phyloP scores from a whole-genome alignment of 2,329 filamentous ascomycete genomes.

The Periconia macrospinosa region DNA sequence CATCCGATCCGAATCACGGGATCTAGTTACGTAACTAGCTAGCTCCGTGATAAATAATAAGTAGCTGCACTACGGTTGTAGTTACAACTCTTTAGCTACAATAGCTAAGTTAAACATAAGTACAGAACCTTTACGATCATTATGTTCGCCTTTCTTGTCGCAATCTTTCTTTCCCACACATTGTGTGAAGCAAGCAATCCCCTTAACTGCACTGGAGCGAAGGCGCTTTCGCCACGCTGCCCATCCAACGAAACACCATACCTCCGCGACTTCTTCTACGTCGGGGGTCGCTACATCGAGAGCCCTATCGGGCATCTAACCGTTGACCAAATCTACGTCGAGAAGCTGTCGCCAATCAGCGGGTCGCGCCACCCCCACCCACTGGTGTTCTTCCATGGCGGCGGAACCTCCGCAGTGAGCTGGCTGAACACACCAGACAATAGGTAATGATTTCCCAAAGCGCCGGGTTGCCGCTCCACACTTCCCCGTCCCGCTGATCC shows the following conservation, averaged over 20 bases:
- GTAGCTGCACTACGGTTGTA: no score
- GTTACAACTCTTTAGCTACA: no score
- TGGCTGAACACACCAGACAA: slow-evolving; percentile 15
- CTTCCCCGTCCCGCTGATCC: slow-evolving; percentile 1
- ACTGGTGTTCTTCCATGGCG: slow-evolving; percentile 25
- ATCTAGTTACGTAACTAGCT: no score
- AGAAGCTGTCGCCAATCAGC: slow-evolving; percentile 19
- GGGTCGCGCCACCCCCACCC: slow-evolving; percentile 17
- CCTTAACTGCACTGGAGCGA: slow-evolving; percentile 17
- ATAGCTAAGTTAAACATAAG: no score
- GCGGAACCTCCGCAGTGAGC: slow-evolving; percentile 18
- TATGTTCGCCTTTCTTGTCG: no score
- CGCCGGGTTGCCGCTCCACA: background rate
- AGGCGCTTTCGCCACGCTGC: slow-evolving; percentile 20
- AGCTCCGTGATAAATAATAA: no score
- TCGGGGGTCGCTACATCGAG: slow-evolving; percentile 27
- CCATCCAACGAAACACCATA: slow-evolving; percentile 22
- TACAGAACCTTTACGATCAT: no score
- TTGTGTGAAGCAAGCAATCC: background rate
- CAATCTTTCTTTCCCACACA: no score
- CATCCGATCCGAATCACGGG: no score
- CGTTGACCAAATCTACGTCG: slow-evolving; percentile 24
- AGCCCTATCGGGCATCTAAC: slow-evolving; percentile 20
- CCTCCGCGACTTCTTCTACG: slow-evolving; percentile 25
- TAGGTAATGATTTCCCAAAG: background rate